Base-by-base conservation (phyloP, 768 basidiomycete genomes). In the Daedalea quercina region DNA sequence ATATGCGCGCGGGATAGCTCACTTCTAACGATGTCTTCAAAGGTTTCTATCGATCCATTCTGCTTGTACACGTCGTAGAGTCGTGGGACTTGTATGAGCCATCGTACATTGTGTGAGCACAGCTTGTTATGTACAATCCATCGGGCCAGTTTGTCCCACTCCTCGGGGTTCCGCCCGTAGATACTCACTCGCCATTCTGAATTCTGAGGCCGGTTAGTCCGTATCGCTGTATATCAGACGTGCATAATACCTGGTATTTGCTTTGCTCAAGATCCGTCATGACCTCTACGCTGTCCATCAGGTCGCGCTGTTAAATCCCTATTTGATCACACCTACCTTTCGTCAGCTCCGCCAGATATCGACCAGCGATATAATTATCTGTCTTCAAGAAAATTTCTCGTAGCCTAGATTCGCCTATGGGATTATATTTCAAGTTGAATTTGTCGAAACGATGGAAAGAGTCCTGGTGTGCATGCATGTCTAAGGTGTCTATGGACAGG, bases 401-500 rank as follows among this genome's bases (percentile, higher is more conserved):
- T 56, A 99, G 70, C 28, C 96, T 76, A 3, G 90, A 94, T 70
- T 97, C 94, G 53, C 96, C 96, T 54, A 94, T 92, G 0, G 94
- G 94, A 61, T 96, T 96, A 67, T 98, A 97, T 69, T 97, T 93
- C 41, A 96, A 73, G 61, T 98, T 98, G 73, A 98, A 98, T 65
- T 95, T 93, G 73, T 96, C 96, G 64, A 96, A 98, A 13, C 96
- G 88, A 67, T 99, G 95, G 77, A 99, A 98, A 1, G 94, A 90
- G 63, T 96, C 94, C 57, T 90, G 87, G 67, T 99, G 95, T 0
- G 95, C 96, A 57, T 98, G 96, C 96, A 99, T 99, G 65, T 99
- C 96, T 37, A 99, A 80, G 2, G 96, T 99, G 65, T 99, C 96
- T 65, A 99, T 98, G 11, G 94, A 96, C 31, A 99, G 79, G 60